Percentiles rank a stretch among this genome's conserved stretches.
phyloP scores from a whole-genome alignment of 2,329 filamentous ascomycete genomes.

The Neoscytalidium dimidiatum region DNA sequence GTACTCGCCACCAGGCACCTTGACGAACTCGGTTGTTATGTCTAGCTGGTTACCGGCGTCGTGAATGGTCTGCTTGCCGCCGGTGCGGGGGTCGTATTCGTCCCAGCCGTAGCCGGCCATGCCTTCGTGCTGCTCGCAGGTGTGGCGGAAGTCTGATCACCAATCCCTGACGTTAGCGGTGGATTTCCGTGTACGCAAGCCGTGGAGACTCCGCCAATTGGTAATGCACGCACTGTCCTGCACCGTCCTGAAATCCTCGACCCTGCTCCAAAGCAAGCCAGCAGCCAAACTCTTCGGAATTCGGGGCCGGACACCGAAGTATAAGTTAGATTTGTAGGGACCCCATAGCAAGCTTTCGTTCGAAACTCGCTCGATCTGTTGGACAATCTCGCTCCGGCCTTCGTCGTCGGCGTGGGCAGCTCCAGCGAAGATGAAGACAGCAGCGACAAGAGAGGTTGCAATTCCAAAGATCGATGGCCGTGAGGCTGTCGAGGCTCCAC shows the following conservation, averaged over 20 bases:
- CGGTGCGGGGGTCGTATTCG: slow-evolving; percentile 86
- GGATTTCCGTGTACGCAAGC: too few species aligned
- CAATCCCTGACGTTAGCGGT: too few species aligned
- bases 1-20: slow-evolving; percentile 80
- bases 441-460: slow-evolving; percentile 21
- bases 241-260: slow-evolving; percentile 75
- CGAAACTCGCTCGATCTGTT: slow-evolving; percentile 47
- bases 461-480: not conserved
- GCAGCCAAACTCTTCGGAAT: slow-evolving; percentile 79
- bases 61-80: slow-evolving; percentile 87
- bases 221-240: slow-evolving; percentile 66
- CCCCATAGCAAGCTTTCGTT: slow-evolving; percentile 95
- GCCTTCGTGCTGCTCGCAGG: slow-evolving; percentile 86
- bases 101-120: slow-evolving; percentile 98
- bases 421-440: slow-evolving; percentile 27
- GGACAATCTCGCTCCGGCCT: not conserved
- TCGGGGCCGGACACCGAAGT: slow-evolving; percentile 86
- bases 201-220: too few species aligned
- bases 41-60: slow-evolving; percentile 87
- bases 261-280: slow-evolving; percentile 84
- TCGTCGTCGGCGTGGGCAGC: slow-evolving; percentile 24
- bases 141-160: slow-evolving; percentile 88
- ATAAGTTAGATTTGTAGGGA: slow-evolving; percentile 89
- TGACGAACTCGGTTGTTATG: slow-evolving; percentile 90
- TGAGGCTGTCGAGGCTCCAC: not conserved